These are phyloP conservation scores for Fusarium heterosporum DNA, from an alignment of 2,329 filamentous ascomycete species.

Conservation along the genomic window DNA sequence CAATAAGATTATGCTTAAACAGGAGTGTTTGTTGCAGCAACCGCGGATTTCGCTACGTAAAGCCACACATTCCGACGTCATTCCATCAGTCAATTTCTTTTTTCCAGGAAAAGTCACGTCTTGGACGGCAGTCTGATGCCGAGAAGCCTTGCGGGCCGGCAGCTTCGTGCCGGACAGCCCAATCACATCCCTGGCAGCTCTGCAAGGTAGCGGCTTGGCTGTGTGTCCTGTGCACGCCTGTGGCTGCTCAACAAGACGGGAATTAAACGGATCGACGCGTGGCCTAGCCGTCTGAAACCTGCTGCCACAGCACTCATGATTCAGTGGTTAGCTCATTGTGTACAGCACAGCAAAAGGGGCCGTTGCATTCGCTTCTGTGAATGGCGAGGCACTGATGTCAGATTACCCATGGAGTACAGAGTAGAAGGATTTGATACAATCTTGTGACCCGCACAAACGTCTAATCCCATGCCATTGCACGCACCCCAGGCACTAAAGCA, in stretches of 20 bases:
- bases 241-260: constrained; percentile 23
- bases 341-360: background rate
- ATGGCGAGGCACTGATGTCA: background rate
- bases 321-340: constrained; percentile 10
- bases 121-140: constrained; percentile 38
- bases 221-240: constrained; percentile 2
- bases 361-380: background rate
- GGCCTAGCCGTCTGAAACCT: constrained; percentile 14
- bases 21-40: constrained; percentile 1
- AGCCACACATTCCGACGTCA: constrained; percentile 35
- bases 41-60: constrained; percentile 11
- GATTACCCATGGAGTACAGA: background rate
- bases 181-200: constrained; percentile 7
- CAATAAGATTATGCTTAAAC: constrained; percentile 3
- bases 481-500: background rate
- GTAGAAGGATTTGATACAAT: background rate
- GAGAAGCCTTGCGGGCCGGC: constrained; percentile 30
- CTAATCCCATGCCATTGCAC: background rate
- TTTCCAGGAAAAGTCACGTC: constrained; percentile 14
- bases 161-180: constrained; percentile 32
- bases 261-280: constrained; percentile 9
- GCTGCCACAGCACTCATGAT: constrained; percentile 12
- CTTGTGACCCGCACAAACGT: background rate
- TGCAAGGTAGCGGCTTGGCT: constrained; percentile 30
- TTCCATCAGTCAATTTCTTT: constrained; percentile 2